Percentiles rank a stretch among this genome's conserved stretches.
These are phyloP conservation scores for Aspergillus wentii DNA, from an alignment of 495 filamentous ascomycete species.

Conservation along the genomic window DNA sequence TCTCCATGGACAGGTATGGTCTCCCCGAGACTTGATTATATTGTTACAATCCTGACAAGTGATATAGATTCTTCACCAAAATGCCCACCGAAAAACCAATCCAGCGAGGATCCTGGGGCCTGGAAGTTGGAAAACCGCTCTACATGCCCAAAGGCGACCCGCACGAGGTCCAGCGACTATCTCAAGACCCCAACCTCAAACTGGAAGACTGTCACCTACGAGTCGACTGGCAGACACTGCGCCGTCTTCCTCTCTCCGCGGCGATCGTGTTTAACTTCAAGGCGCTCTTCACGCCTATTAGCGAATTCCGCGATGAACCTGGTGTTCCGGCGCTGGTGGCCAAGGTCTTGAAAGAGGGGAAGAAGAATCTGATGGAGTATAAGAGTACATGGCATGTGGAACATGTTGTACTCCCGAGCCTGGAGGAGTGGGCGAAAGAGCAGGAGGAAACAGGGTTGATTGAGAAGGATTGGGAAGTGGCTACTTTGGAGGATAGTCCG, in stretches of 20 bases:
- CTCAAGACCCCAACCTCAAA: conserved; percentile 51
- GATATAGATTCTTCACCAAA: conserved; percentile 69
- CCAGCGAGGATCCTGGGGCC: conserved; percentile 82
- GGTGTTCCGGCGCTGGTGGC: conserved; percentile 64
- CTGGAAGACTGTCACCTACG: conserved; percentile 64
- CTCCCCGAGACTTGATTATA: neutral
- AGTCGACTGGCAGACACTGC: conserved; percentile 92
- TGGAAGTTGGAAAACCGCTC: conserved; percentile 73
- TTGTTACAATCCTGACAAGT: neutral
- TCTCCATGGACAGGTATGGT: conserved; percentile 74
- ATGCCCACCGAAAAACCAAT: conserved; percentile 72
- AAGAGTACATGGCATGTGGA: conserved; percentile 84
- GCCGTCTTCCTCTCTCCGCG: conserved; percentile 72
- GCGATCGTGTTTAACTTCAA: conserved; percentile 89
- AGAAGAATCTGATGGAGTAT: conserved; percentile 72
- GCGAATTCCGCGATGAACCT: conserved; percentile 69
- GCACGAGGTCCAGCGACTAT: conserved; percentile 51
- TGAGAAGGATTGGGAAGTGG: conserved; percentile 60
- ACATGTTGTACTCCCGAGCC: conserved; percentile 63
- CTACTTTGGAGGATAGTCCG: conserved; percentile 77
- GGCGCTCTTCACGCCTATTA: conserved; percentile 74
- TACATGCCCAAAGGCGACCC: conserved; percentile 76
- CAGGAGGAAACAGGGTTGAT: conserved; percentile 63
- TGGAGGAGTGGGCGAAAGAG: conserved; percentile 65
- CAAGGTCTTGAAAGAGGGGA: conserved; percentile 68